A percentile compares a stretch with the other conserved stretches of the same genome.
These are phyloP conservation scores for Lactarius deliciosus DNA, from an alignment of 768 basidiomycete genomes.

Conservation along the genomic window DNA sequence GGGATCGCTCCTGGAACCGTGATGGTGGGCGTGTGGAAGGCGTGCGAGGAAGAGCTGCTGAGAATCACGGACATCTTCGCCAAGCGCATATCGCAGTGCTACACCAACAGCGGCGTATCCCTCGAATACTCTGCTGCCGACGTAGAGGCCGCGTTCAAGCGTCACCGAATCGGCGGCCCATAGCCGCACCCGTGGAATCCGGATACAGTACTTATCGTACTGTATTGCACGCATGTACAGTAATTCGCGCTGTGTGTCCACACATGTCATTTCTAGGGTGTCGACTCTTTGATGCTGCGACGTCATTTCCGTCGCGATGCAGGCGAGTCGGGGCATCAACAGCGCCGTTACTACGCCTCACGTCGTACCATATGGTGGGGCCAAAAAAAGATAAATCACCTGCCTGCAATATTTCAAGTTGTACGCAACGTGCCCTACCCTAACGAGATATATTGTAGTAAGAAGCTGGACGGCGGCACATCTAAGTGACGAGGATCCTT, in stretches of 20 bases:
- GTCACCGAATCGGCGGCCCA: conserved; percentile 45
- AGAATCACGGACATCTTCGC: conserved; percentile 68
- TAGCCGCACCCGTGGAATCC: conserved; percentile 21
- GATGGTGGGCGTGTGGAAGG: conserved; percentile 84
- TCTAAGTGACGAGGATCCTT: too few relatives aligned
- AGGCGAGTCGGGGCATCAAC: background rate
- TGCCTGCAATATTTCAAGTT: background rate
- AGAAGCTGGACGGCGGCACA: too few relatives aligned
- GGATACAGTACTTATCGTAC: background rate
- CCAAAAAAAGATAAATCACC: background rate
- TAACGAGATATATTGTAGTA: too few relatives aligned
- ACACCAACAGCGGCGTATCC: conserved; percentile 65
- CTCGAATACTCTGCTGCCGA: conserved; percentile 76
- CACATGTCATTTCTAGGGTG: conserved; percentile 11
- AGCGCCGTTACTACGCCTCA: background rate
- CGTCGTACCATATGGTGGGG: background rate
- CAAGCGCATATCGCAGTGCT: conserved; percentile 73
- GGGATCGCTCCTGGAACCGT: conserved; percentile 61
- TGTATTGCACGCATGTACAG: background rate
- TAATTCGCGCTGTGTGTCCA: background rate
- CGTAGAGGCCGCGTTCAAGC: conserved; percentile 75
- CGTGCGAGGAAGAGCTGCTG: conserved; percentile 82
- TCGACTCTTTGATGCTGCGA: background rate
- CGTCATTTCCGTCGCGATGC: background rate
- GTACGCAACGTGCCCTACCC: too few relatives aligned